Conservation (phyloP, 345 rosid species). For the Streptanthus diversifolius region DNA sequence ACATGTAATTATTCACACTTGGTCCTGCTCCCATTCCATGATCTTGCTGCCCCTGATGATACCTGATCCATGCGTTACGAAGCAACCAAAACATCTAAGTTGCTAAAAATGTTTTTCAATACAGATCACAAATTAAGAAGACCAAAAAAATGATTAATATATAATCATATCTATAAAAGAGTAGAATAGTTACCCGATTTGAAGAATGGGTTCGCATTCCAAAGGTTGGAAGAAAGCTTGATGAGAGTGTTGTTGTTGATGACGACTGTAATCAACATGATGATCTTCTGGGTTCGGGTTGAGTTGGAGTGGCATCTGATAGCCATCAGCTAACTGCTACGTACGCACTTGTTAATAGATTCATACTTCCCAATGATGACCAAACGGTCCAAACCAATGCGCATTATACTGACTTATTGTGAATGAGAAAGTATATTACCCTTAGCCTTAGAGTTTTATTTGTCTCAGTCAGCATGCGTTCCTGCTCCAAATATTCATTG, state of each 20-base stretch:
- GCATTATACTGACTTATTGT: background rate
- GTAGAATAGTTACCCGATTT: slow-evolving; percentile 59
- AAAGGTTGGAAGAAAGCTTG: slow-evolving; percentile 77
- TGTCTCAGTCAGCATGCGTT: slow-evolving; percentile 68
- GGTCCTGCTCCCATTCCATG: slow-evolving; percentile 63
- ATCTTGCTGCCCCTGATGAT: slow-evolving; percentile 53
- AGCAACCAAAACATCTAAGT: background rate
- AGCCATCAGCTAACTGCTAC: slow-evolving; percentile 85
- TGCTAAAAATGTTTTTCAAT: background rate
- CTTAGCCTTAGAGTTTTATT: slow-evolving; percentile 76
- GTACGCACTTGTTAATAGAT: background rate
- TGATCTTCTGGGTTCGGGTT: slow-evolving; percentile 66
- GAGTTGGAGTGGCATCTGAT: slow-evolving; percentile 65
- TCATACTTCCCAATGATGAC: background rate
- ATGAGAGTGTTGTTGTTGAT: slow-evolving; percentile 46
- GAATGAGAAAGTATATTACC: slow-evolving; percentile 35
- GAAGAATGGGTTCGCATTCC: slow-evolving; percentile 86
- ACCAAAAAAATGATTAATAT: background rate
- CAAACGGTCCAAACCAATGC: background rate
- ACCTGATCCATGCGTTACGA: slow-evolving; percentile 37
- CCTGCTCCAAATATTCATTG: slow-evolving; percentile 41
- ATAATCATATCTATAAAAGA: background rate
- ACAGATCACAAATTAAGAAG: background rate
- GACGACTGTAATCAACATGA: slow-evolving; percentile 48
- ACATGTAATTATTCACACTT: slow-evolving; percentile 72